Evolutionary conservation across 768 basidiomycete genomes (phyloP).

Genomic region (Panaeolus cyanescens): DNA sequence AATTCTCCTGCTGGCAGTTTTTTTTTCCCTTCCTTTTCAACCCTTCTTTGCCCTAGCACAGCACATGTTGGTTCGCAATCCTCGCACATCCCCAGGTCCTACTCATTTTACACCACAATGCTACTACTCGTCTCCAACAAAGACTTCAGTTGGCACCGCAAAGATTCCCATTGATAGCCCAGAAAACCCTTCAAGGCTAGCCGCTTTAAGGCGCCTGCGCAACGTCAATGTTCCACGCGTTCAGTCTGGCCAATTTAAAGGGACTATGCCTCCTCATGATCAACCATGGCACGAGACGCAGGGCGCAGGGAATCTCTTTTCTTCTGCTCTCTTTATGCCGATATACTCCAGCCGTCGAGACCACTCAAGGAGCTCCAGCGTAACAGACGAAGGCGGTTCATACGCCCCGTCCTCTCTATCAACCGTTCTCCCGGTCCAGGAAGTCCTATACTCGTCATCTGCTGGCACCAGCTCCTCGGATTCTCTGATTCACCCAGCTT

Average conservation of each 20-base stretch:
- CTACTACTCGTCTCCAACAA: neutral
- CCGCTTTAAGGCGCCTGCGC: neutral
- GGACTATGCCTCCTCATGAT: neutral
- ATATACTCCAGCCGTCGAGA: neutral
- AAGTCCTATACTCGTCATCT: neutral
- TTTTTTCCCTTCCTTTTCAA: neutral
- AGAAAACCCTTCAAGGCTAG: neutral
- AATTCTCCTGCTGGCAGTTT: neutral
- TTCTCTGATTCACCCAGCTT: neutral
- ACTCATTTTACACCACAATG: neutral
- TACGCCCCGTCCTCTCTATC: neutral
- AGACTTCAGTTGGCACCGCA: neutral
- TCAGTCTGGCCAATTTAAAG: no score
- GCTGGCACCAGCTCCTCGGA: neutral
- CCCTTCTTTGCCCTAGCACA: neutral
- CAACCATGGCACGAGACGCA: neutral
- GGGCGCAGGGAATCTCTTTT: neutral
- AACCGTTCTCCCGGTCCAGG: neutral
- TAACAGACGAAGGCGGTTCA: neutral
- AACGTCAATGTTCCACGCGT: no score
- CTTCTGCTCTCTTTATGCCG: neutral
- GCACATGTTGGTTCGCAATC: conserved; percentile 1
- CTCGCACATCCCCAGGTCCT: neutral
- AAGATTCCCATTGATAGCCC: neutral
- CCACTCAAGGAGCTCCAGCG: neutral